phyloP scores from a whole-genome alignment of 768 basidiomycete genomes.

The Gloeostereum incarnatum region DNA sequence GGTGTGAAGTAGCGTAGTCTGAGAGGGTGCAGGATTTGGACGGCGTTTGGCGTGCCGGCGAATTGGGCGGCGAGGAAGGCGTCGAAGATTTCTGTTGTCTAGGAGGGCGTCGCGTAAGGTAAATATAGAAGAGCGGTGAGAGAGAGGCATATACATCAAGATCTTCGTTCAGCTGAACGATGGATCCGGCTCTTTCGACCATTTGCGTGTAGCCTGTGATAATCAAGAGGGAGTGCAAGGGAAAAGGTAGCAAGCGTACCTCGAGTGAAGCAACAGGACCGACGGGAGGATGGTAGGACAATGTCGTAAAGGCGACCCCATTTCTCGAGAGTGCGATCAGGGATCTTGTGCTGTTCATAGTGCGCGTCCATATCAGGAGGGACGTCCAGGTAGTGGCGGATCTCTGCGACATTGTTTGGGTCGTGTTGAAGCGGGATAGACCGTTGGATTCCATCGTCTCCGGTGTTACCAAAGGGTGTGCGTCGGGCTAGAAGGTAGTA shows the following conservation, averaged over 20 bases:
- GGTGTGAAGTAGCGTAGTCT: constrained; percentile 70
- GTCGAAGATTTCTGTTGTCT: constrained; percentile 58
- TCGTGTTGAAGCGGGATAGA: neutral
- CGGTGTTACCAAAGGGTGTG: constrained; percentile 17
- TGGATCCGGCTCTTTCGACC: constrained; percentile 71
- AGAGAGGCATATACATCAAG: constrained; percentile 41
- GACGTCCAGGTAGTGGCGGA: constrained; percentile 35
- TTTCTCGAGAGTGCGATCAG: constrained; percentile 55
- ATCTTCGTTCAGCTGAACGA: constrained; percentile 60
- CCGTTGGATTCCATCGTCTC: neutral
- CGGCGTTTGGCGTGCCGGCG: constrained; percentile 28
- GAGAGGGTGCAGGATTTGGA: constrained; percentile 50
- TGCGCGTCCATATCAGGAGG: constrained; percentile 3
- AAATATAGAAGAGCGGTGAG: neutral
- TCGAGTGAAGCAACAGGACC: constrained; percentile 77
- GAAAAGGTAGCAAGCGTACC: constrained; percentile 29
- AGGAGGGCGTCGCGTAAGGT: constrained; percentile 1
- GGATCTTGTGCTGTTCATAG: constrained; percentile 28
- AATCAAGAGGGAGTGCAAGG: neutral
- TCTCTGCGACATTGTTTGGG: constrained; percentile 7
- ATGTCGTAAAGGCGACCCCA: constrained; percentile 82
- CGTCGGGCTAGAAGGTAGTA: constrained; percentile 72
- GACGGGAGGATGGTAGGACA: constrained; percentile 47
- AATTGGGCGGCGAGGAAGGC: constrained; percentile 38
- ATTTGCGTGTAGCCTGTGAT: constrained; percentile 60